Base-by-base conservation (phyloP, 345 rosid species). In the Turnera subulata region DNA sequence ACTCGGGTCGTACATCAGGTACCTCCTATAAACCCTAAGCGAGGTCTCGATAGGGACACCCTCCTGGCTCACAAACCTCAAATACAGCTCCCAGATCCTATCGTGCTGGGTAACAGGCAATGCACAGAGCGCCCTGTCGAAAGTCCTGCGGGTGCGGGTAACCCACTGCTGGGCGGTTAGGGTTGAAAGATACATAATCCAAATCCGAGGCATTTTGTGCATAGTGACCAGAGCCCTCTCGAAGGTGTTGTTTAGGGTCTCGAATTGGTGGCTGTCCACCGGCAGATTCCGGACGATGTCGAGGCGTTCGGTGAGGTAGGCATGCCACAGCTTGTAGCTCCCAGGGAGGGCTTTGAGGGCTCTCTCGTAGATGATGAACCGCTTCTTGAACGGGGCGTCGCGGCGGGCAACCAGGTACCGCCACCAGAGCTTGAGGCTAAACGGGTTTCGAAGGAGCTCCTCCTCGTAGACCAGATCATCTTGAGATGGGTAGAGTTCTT, bases 201-300 rank as follows among this genome's bases (percentile, higher is more conserved):
- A 85, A 42, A 88, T 78, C 72, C 87, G 66, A 26, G 98, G 96
- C 98, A 92, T 92, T 71, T 92, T 92, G 62, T 92, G 96, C 96
- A 88, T 86, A 1, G 91, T 92, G 6, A 92, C 96, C 1, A 84
- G 62, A 11, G 93, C 92, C 56, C 98, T 70, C 66, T 92, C 98
- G 37, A 92, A 92, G 5, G 98, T 86, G 53, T 92, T 89, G 62
- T 92, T 80, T 6, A 92, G 85, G 44, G 89, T 72, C 43, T 92
- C 91, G 46, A 75, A 89, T 24, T 76, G 86, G 0, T 86, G 73
- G 64, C 83, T 89, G 24, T 84, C 75, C 9, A 86, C 67, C 15
- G 94, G 96, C 2, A 89, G 56, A 58, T 82, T 84, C 42, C 91
- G 58, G 6, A 93, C 97, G 11, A 86, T 68, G 18, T 81, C 81